Evolutionary conservation across 1,139 yeast species (phyloP).

Genomic region (Sugiyamaella sp.): DNA sequence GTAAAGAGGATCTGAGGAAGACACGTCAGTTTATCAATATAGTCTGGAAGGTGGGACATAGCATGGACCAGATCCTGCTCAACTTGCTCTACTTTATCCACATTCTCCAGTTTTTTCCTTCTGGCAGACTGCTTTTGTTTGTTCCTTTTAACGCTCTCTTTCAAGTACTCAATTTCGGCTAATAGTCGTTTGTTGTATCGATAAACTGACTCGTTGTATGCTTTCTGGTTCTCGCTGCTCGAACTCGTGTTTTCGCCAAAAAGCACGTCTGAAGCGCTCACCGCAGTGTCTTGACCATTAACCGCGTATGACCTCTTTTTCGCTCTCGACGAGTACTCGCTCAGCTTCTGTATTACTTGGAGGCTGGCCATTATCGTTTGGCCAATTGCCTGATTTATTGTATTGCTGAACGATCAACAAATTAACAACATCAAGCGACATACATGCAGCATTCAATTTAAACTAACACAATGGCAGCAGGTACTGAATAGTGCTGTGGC

Average conservation of each 20-base stretch:
- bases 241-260: constrained; percentile 3
- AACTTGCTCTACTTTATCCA: neutral
- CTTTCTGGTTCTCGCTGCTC: neutral
- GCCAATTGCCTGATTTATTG: no score
- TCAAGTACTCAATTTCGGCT: constrained; percentile 14
- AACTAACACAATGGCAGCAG: no score
- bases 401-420: no score
- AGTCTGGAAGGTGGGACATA: constrained; percentile 5
- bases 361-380: constrained; percentile 12
- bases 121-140: neutral
- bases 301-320: neutral
- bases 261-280: constrained; percentile 4
- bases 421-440: no score
- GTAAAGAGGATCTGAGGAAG: constrained; percentile 27
- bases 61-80: neutral
- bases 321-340: neutral
- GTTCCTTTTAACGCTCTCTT: constrained; percentile 1
- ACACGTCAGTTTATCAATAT: constrained; percentile 16
- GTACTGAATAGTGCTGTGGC: no score
- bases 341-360: constrained; percentile 1
- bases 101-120: neutral
- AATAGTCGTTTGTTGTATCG: constrained; percentile 14
- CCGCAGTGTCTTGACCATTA: neutral
- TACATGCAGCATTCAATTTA: no score
- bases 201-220: constrained; percentile 10